Evolutionary conservation across 139 green algal genomes (phyloP), one percentile per base, ranked within the genome.

Genomic region (Volvox africanus): DNA sequence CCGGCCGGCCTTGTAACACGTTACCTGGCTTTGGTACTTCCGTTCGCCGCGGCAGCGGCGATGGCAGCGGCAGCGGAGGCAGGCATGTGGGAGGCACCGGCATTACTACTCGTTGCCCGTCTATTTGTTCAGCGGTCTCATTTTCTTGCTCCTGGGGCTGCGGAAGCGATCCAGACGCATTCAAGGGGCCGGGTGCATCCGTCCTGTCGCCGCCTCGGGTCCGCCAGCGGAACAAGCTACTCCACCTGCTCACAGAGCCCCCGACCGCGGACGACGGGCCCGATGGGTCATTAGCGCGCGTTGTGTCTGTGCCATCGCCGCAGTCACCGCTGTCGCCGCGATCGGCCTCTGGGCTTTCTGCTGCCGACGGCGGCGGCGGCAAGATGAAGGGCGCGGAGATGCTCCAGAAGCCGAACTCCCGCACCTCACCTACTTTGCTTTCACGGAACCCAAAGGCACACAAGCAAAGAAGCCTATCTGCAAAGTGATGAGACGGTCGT

Each of bases 331-430:
- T 61, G 21, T 22, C 82, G 17, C 0, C 81, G 30, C 30, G 55
- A 16, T 2, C 55, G 3, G 13, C 61, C 61, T 87, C 81, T 14
- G 81, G 61, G 14, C 16, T 1, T 5, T 26, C 24, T 11, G 88
- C 16, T 62, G 82, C 17, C 61, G 61, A 77, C 6, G 82, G 82
- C 82, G 82, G 65, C 32, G 65, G 62, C 78, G 73, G 86, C 26
- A 86, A 68, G 44, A 91, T 85, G 19, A 92, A 88, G 35, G 73
- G 78, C 73, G 80, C 65, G 12, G 86, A 84, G 17, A 95, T 62
- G 73, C 93, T 92, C 81, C 87, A 92, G 88, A 98, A 98, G 0
- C 96, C 96, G 92, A 98, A 97, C 89, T 98, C 96, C 44, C 92
- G 94, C 0, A 98, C 90, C 24, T 96, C 94, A 1, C 93, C 96